Base-by-base conservation (phyloP, 2,329 filamentous ascomycete species). In the Didymellaceae sp. region DNA sequence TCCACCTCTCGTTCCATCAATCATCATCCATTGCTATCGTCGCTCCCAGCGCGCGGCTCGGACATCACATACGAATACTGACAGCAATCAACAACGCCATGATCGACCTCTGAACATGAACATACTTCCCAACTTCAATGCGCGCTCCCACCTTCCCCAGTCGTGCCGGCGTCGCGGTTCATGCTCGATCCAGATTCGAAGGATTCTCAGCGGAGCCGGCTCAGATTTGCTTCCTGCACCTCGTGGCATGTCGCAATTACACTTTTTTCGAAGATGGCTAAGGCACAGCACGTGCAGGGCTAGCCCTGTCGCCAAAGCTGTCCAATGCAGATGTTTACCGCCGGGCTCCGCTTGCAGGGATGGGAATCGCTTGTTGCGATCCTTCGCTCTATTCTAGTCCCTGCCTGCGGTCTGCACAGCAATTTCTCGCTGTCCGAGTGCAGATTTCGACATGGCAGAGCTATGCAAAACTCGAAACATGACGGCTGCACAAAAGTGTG, bases 221-320 rank as follows among this genome's bases (percentile, higher is more conserved):
- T 10, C 18, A 33, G 7, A 26, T 6, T 26, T 25, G 38, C 31
- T 22, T 28, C 22, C 22, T 45, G 35, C 25, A 38, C 32, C 25
- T 16, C 17, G 8, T 26, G 35, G 41, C 42, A 28, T 42, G 31
- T 52, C 37, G 38, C 37, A 38, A 51, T 41, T 20, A 42, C 18
- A 14, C 5, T 42, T n/a, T 8, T 24, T 25, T 41, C 32, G 11
- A 33, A 16, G 25, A 10, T 8, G 22, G 42, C 7, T 5, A 31
- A 32, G 18, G 8, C 14, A 8, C 26, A 33, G 48, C 48, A 46
- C 48, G 48, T 52, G 48, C 48, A 37, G n/a, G 4, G 13, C 37
- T 37, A 52, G 31, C 41, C 31, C 31, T 45, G 24, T 45, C 41
- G 40, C 41, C 18, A 53, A 46, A 45, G 10, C 17, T 43, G 38